These are phyloP conservation scores for Mycena belliarum DNA, from an alignment of 768 basidiomycete genomes.

Conservation along the genomic window DNA sequence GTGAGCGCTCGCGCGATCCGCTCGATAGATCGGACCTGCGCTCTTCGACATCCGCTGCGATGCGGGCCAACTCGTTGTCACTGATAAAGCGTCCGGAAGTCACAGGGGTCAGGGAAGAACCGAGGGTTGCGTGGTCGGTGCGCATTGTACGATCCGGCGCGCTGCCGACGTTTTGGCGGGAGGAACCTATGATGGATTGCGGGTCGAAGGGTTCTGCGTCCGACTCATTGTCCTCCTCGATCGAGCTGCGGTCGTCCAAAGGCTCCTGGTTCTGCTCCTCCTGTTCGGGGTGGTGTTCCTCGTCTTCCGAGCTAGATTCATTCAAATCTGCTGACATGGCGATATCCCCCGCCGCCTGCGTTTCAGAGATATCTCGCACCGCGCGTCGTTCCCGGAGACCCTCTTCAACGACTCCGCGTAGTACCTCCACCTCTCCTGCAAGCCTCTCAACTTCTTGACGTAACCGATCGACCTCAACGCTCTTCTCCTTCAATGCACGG, in stretches of 20 bases:
- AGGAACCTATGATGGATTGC: slow-evolving; percentile 33
- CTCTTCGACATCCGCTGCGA: slow-evolving; percentile 67
- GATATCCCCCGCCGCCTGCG: slow-evolving; percentile 32
- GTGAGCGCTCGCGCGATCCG: slow-evolving; percentile 11
- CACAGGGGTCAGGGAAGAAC: slow-evolving; percentile 35
- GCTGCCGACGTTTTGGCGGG: slow-evolving; percentile 22
- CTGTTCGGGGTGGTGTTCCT: slow-evolving; percentile 28
- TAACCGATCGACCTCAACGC: slow-evolving; percentile 66
- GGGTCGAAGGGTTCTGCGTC: slow-evolving; percentile 39
- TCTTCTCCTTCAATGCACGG: slow-evolving; percentile 55
- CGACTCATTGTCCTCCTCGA: slow-evolving; percentile 19
- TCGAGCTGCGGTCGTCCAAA: slow-evolving; percentile 12
- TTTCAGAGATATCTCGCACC: slow-evolving; percentile 42
- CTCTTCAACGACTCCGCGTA: slow-evolving; percentile 86
- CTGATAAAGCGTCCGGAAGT: slow-evolving; percentile 46
- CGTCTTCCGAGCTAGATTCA: slow-evolving; percentile 22
- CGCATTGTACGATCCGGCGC: slow-evolving; percentile 47
- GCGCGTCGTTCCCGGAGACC: slow-evolving; percentile 74
- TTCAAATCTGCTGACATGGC: slow-evolving; percentile 38
- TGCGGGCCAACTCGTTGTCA: slow-evolving; percentile 60
- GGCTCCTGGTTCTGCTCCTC: slow-evolving; percentile 28
- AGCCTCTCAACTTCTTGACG: slow-evolving; percentile 79
- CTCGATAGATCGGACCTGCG: slow-evolving; percentile 49
- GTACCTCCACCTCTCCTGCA: slow-evolving; percentile 81
- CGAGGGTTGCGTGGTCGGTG: slow-evolving; percentile 56